Evolutionary conservation across 768 basidiomycete species (phyloP).

Genomic region (Chalciporus piperatus): DNA sequence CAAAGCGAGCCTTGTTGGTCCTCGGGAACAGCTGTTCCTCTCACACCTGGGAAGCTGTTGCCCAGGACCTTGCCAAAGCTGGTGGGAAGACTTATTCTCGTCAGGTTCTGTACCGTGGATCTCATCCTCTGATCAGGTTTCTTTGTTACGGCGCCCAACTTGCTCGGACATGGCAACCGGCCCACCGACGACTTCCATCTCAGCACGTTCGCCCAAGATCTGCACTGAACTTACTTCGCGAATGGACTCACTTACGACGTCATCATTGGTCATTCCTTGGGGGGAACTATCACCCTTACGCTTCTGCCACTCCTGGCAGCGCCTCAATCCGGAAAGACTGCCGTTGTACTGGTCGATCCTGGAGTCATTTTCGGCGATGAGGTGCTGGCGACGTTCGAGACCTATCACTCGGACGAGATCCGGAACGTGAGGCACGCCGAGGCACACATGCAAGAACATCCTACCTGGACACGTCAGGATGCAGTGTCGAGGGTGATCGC

Average conservation of each 20-base stretch:
- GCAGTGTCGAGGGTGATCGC: constrained; percentile 11
- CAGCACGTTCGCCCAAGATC: constrained; percentile 9
- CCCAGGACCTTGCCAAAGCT: constrained; percentile 4
- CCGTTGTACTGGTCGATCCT: too few species aligned
- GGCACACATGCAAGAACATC: constrained; percentile 5
- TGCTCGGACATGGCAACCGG: constrained; percentile 17
- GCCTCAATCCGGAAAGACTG: too few species aligned
- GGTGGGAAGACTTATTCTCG: background rate
- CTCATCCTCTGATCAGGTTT: constrained; percentile 5
- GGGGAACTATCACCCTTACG: constrained; percentile 4
- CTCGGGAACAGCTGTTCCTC: constrained; percentile 11
- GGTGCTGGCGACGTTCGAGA: background rate
- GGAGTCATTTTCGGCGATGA: background rate
- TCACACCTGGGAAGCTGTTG: constrained; percentile 15
- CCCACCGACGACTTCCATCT: constrained; percentile 10
- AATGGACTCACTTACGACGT: constrained; percentile 9
- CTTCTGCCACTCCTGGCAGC: constrained; percentile 6
- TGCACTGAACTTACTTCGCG: constrained; percentile 15
- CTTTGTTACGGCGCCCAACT: constrained; percentile 16
- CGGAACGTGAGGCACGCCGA: background rate
- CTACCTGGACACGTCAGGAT: constrained; percentile 16
- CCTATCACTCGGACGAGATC: background rate
- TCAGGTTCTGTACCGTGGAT: background rate
- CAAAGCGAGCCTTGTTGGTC: constrained; percentile 16
- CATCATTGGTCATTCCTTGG: background rate